These are phyloP conservation scores for Spathaspora passalidarum DNA, from an alignment of 805 yeast species.

Conservation along the genomic window DNA sequence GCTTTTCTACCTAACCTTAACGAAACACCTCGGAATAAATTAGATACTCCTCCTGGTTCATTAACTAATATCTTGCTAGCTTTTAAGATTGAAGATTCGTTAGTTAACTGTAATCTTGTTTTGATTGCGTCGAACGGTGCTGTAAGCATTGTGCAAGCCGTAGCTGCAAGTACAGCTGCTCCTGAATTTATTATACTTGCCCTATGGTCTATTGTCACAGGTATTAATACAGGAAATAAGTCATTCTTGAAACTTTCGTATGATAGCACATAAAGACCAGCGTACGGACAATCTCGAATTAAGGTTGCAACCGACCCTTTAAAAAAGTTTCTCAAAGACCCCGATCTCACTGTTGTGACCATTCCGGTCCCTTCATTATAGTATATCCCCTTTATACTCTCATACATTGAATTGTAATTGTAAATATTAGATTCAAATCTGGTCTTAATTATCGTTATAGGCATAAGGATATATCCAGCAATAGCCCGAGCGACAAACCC, in stretches of 20 bases:
- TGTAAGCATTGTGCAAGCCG: slow-evolving; percentile 77
- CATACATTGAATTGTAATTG: slow-evolving; percentile 58
- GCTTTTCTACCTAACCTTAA: slow-evolving; percentile 83
- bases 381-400: slow-evolving; percentile 59
- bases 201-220: slow-evolving; percentile 12
- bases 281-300: slow-evolving; percentile 92
- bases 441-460: slow-evolving; percentile 86
- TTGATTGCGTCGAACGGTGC: slow-evolving; percentile 95
- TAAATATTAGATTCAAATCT: slow-evolving; percentile 82
- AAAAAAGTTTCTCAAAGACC: slow-evolving; percentile 67
- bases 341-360: slow-evolving; percentile 4
- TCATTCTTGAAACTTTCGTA: slow-evolving; percentile 73
- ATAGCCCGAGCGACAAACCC: slow-evolving; percentile 78
- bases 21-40: slow-evolving; percentile 80
- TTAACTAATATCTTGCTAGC: slow-evolving; percentile 40
- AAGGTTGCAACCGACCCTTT: slow-evolving; percentile 86
- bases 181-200: slow-evolving; percentile 52
- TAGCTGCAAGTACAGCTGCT: slow-evolving; percentile 79
- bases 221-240: slow-evolving; percentile 39
- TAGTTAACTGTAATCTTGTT: slow-evolving; percentile 76
- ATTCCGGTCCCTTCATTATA: slow-evolving; percentile 12
- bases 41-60: slow-evolving; percentile 46
- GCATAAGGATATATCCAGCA: slow-evolving; percentile 91
- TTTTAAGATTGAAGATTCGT: slow-evolving; percentile 32
- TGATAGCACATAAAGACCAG: slow-evolving; percentile 84